Conservation (phyloP, 805 yeast species). For the Huiozyma sinensis region DNA sequence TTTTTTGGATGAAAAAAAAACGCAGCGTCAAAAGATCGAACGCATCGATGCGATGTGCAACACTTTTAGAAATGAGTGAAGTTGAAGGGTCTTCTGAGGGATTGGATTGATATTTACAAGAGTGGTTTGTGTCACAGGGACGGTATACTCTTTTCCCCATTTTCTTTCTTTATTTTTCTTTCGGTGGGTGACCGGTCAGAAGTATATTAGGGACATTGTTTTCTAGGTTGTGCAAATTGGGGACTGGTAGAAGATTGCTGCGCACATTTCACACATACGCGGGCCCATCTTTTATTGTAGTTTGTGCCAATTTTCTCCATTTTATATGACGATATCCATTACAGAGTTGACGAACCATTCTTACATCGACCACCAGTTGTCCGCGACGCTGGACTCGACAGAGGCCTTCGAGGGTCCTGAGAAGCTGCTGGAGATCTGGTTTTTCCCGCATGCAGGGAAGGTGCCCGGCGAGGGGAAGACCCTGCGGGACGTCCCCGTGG, state of each 20-base stretch:
- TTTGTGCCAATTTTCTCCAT: background rate
- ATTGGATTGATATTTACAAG: too few species aligned
- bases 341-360: constrained; percentile 31
- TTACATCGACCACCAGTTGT: constrained; percentile 68
- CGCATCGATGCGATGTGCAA: background rate
- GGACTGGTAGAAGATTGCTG: too few species aligned
- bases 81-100: too few species aligned
- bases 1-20: background rate
- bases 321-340: constrained; percentile 26
- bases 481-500: constrained; percentile 53
- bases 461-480: constrained; percentile 32
- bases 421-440: constrained; percentile 85
- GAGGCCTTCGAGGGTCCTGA: constrained; percentile 97
- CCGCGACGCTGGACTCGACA: constrained; percentile 73
- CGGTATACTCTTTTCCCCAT: too few species aligned
- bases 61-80: background rate
- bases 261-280: too few species aligned
- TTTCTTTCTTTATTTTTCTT: too few species aligned
- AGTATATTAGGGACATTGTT: too few species aligned
- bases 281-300: too few species aligned
- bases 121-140: too few species aligned
- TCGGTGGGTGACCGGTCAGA: too few species aligned
- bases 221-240: too few species aligned
- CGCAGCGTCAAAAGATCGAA: background rate
- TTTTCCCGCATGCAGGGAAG: constrained; percentile 40